Evolutionary conservation across 768 basidiomycete genomes (phyloP).

Genomic region (Phallus indusiatus): DNA sequence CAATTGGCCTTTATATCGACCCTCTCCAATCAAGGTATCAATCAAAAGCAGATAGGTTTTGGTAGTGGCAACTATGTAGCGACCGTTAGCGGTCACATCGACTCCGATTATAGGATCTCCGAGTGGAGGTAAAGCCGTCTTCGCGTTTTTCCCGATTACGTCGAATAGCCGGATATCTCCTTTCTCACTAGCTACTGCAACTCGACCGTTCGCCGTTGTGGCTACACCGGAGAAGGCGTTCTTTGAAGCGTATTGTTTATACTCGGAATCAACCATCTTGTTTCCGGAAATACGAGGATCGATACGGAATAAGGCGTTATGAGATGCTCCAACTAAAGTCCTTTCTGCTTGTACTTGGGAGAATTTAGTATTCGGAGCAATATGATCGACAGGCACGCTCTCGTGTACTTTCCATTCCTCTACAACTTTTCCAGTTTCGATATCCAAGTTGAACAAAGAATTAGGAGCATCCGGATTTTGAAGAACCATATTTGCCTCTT

Average conservation of each 20-base stretch:
- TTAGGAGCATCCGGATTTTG: constrained; percentile 77
- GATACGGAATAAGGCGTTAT: constrained; percentile 94
- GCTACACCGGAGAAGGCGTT: constrained; percentile 90
- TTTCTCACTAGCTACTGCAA: constrained; percentile 93
- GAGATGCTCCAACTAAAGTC: constrained; percentile 86
- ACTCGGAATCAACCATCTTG: constrained; percentile 91
- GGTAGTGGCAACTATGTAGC: constrained; percentile 93
- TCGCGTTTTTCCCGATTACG: constrained; percentile 95
- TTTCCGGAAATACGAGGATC: constrained; percentile 89
- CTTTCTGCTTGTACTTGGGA: constrained; percentile 89
- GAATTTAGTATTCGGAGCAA: constrained; percentile 90
- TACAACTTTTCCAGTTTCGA: constrained; percentile 90
- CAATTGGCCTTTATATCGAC: constrained; percentile 68
- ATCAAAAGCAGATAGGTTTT: constrained; percentile 90
- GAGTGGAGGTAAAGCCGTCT: constrained; percentile 91
- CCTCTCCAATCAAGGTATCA: constrained; percentile 90
- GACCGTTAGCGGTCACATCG: constrained; percentile 88
- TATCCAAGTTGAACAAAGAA: constrained; percentile 83
- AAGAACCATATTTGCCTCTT: constrained; percentile 92
- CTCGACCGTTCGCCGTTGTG: constrained; percentile 76
- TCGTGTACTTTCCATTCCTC: constrained; percentile 99
- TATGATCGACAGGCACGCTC: constrained; percentile 73
- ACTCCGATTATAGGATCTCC: constrained; percentile 94
- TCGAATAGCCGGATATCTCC: constrained; percentile 95
- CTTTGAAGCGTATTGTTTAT: constrained; percentile 93